Evolutionary conservation across 306 rosid species (phyloP).

Genomic region (Sicyos edulis): DNA sequence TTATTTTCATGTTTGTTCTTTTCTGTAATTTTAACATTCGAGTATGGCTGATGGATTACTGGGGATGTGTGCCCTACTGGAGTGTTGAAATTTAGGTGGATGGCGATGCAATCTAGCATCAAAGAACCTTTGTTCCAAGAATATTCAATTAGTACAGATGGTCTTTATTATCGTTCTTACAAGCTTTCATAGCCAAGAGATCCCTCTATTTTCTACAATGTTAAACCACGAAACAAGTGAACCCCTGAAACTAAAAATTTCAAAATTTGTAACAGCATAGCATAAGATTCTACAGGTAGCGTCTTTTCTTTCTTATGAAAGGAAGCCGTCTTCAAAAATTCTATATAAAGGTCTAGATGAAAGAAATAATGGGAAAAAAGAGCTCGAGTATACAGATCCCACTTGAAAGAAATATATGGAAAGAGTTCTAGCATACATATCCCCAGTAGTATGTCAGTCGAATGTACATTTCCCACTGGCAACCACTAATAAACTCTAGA

Average conservation of each 20-base stretch:
- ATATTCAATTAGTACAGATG: background rate
- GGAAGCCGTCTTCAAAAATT: background rate
- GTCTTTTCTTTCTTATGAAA: background rate
- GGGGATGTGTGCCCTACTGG: background rate
- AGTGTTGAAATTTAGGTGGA: background rate
- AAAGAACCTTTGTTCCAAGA: constrained; percentile 1
- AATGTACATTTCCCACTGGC: background rate
- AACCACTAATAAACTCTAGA: background rate
- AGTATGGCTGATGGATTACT: background rate
- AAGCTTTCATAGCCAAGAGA: background rate
- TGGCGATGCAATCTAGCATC: background rate
- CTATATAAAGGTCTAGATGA: background rate
- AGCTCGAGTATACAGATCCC: background rate
- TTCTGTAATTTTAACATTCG: constrained; percentile 7
- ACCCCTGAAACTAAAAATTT: background rate
- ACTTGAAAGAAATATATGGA: too few relatives aligned
- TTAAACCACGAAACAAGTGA: background rate
- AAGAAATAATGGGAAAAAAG: background rate
- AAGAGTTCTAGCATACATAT: too few relatives aligned
- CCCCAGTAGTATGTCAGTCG: background rate
- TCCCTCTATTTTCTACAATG: background rate
- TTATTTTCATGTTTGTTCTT: constrained; percentile 19
- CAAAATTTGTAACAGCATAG: background rate
- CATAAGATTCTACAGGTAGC: background rate
- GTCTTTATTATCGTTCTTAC: background rate